A percentile compares a stretch with the other conserved stretches of the same genome.
These are phyloP conservation scores for Cupressus sempervirens DNA, from an alignment of 75 land plant genomes.

Conservation along the genomic window DNA sequence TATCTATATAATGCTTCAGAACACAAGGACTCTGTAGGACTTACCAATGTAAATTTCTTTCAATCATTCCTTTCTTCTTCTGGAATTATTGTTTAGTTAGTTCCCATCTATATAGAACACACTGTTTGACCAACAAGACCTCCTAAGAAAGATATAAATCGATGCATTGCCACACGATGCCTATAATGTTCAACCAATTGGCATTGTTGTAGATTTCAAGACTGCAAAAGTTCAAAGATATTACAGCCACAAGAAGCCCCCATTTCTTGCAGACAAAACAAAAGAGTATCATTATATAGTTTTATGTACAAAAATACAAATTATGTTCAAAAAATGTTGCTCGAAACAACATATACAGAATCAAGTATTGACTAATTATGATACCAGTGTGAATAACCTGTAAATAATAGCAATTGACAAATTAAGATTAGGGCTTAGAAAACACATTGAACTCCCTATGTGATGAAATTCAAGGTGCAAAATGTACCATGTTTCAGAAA, in stretches of 20 bases:
- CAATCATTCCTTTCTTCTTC: not conserved
- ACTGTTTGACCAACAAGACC: not conserved
- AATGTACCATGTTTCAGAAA: conserved; percentile 3
- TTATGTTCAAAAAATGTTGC: not conserved
- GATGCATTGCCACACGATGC: not conserved
- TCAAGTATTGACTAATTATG: not conserved
- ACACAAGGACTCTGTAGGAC: not conserved
- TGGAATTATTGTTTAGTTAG: not conserved
- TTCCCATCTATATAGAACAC: not conserved
- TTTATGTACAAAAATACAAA: not conserved
- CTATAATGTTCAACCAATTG: not conserved
- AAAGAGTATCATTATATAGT: not conserved
- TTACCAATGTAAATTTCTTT: not conserved
- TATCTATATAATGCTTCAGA: not conserved
- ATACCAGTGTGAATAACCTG: not conserved
- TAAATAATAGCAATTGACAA: not conserved
- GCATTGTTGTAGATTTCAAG: not conserved
- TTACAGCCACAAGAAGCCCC: not conserved
- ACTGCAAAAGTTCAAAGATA: not conserved
- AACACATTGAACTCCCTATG: not conserved
- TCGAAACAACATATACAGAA: not conserved
- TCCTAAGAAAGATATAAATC: not conserved
- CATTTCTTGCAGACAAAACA: not conserved
- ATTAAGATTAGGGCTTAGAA: not conserved
- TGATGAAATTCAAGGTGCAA: not conserved